Conservation (phyloP, 1,284 basidiomycete species). For the Leccinum subrobustum region DNA sequence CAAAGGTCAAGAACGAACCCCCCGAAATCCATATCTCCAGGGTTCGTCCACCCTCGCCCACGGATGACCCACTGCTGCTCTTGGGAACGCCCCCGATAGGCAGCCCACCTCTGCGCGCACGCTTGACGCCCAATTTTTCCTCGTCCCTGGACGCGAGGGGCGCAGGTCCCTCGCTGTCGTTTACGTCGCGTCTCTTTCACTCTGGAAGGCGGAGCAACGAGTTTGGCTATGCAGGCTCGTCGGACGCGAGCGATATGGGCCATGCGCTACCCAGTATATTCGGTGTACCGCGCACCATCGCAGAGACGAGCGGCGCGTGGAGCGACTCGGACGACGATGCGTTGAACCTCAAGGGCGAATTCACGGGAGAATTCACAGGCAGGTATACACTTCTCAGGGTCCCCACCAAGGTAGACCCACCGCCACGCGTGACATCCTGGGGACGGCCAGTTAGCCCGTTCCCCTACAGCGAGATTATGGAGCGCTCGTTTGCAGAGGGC, state of each 20-base stretch:
- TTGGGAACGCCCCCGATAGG: constrained; percentile 35
- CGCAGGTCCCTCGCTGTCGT: constrained; percentile 11
- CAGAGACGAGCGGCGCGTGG: constrained; percentile 26
- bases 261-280: constrained; percentile 32
- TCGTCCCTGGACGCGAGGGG: constrained; percentile 15
- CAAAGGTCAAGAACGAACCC: constrained; percentile 56
- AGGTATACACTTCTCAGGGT: constrained; percentile 52
- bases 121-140: constrained; percentile 29
- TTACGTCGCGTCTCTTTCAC: constrained; percentile 23
- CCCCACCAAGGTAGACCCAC: constrained; percentile 66
- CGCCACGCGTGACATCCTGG: constrained; percentile 61
- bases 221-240: background rate
- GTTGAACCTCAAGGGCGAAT: constrained; percentile 18
- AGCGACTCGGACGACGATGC: constrained; percentile 37
- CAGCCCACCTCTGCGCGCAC: constrained; percentile 21
- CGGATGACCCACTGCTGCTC: constrained; percentile 69
- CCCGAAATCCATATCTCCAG: constrained; percentile 59
- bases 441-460: constrained; percentile 69
- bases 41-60: constrained; percentile 67
- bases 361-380: constrained; percentile 64
- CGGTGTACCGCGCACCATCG: constrained; percentile 22
- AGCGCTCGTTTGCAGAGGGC: constrained; percentile 22
- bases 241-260: background rate
- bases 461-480: constrained; percentile 39
- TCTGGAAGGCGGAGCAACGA: constrained; percentile 6